Evolutionary conservation across 2,329 filamentous ascomycete species (phyloP).

Genomic region (Coniochaeta ligniaria): DNA sequence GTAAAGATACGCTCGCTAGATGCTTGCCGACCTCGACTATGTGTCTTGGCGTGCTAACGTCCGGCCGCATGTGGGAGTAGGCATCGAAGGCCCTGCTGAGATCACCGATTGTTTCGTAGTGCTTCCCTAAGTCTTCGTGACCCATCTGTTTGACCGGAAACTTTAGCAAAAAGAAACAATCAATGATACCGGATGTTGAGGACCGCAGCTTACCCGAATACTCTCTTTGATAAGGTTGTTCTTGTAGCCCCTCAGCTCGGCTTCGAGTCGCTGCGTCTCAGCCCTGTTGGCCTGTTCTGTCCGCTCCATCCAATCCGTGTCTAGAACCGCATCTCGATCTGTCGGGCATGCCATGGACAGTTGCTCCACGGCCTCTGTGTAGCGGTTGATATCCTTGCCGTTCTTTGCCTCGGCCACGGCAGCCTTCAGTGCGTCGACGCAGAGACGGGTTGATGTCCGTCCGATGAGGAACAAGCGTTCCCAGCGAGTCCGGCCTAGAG

Average conservation of each 20-base stretch:
- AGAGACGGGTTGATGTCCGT: conserved; percentile 65
- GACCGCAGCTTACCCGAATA: conserved; percentile 58
- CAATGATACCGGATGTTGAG: conserved; percentile 2
- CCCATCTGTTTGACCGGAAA: conserved; percentile 61
- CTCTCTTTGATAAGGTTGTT: conserved; percentile 98
- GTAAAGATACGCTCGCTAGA: conserved; percentile 66
- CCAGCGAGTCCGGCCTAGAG: conserved; percentile 68
- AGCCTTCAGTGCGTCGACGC: conserved; percentile 71
- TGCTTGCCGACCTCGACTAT: conserved; percentile 77
- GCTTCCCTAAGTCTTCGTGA: conserved; percentile 82
- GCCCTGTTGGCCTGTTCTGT: conserved; percentile 59
- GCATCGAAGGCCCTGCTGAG: conserved; percentile 66
- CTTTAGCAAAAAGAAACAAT: not conserved
- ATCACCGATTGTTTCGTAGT: conserved; percentile 74
- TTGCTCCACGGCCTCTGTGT: conserved; percentile 60
- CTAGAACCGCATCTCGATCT: conserved; percentile 60
- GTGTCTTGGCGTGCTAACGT: conserved; percentile 77
- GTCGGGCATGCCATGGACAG: conserved; percentile 57
- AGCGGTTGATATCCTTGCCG: conserved; percentile 66
- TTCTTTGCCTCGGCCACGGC: conserved; percentile 70
- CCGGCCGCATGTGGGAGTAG: conserved; percentile 82
- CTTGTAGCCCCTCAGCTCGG: conserved; percentile 85
- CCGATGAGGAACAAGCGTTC: conserved; percentile 80
- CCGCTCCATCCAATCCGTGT: conserved; percentile 68
- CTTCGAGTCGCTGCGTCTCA: conserved; percentile 71